A percentile compares a stretch with the other conserved stretches of the same genome.
These are phyloP conservation scores for Penicillium malachiteum DNA, from an alignment of 495 filamentous ascomycete species.

Conservation along the genomic window DNA sequence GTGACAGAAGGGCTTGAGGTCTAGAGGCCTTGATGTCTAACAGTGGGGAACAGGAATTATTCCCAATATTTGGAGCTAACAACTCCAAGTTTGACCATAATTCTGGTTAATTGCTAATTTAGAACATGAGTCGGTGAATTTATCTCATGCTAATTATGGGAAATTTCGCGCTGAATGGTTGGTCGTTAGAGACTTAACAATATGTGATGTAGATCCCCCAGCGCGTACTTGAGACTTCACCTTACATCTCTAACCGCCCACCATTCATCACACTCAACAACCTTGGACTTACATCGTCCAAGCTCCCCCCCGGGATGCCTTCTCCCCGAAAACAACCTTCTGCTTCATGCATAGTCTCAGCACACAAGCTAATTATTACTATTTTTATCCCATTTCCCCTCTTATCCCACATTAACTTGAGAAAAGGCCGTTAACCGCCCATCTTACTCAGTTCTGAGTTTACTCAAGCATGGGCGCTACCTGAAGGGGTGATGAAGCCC, in stretches of 20 bases:
- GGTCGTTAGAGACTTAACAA: neutral
- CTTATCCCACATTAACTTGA: neutral
- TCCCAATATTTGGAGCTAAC: neutral
- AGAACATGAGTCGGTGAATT: slow-evolving; percentile 9
- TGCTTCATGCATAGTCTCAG: slow-evolving; percentile 11
- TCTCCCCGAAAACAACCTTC: slow-evolving; percentile 1
- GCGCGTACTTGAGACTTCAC: slow-evolving; percentile 27
- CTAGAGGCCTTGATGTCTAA: neutral
- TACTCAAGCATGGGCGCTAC: slow-evolving; percentile 23
- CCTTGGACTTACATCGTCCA: slow-evolving; percentile 1
- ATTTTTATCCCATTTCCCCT: slow-evolving; percentile 24
- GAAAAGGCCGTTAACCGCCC: slow-evolving; percentile 19
- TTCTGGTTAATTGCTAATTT: neutral
- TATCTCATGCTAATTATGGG: slow-evolving; percentile 28
- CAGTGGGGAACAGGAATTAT: neutral
- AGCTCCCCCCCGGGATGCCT: slow-evolving; percentile 1
- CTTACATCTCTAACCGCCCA: slow-evolving; percentile 29
- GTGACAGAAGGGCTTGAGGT: neutral
- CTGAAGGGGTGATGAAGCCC: slow-evolving; percentile 9
- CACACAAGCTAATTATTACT: slow-evolving; percentile 14
- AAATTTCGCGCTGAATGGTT: slow-evolving; percentile 9
- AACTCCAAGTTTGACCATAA: neutral
- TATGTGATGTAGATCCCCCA: slow-evolving; percentile 21
- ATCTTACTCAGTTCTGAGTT: slow-evolving; percentile 9
- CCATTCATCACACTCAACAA: slow-evolving; percentile 19